phyloP scores from a whole-genome alignment of 805 yeast species.

The Kazachstania martiniae region DNA sequence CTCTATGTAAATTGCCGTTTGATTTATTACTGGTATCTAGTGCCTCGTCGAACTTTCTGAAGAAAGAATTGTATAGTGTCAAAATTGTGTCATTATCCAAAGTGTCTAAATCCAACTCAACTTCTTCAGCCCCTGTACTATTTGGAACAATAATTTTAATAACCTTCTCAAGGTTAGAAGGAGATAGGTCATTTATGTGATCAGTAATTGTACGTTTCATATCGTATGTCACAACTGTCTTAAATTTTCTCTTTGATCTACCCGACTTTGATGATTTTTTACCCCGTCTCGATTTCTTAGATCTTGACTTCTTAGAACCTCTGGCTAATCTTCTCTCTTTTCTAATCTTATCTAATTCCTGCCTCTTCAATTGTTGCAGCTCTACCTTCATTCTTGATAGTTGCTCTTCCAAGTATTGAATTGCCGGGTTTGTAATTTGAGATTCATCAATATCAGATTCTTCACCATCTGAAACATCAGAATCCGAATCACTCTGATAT shows the following conservation, averaged over 20 bases:
- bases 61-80: conserved; percentile 76
- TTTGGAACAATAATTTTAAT: conserved; percentile 69
- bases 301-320: conserved; percentile 24
- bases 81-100: conserved; percentile 74
- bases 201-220: conserved; percentile 94
- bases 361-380: conserved; percentile 69
- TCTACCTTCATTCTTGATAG: conserved; percentile 77
- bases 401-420: conserved; percentile 80
- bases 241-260: conserved; percentile 21
- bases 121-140: conserved; percentile 66
- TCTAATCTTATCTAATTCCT: conserved; percentile 55
- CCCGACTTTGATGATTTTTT: conserved; percentile 25
- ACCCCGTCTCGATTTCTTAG: conserved; percentile 2
- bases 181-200: conserved; percentile 65
- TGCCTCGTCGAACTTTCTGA: conserved; percentile 31
- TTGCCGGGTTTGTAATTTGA: conserved; percentile 76
- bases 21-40: conserved; percentile 13
- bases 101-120: conserved; percentile 91
- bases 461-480: conserved; percentile 30
- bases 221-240: conserved; percentile 66
- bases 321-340: conserved; percentile 41
- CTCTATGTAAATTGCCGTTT: conserved; percentile 5
- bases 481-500: conserved; percentile 28
- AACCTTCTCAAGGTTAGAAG: conserved; percentile 73
- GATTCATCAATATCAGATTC: conserved; percentile 51